These are phyloP conservation scores for Cladosporium sp. DNA, from an alignment of 2,329 filamentous ascomycete genomes.

Conservation along the genomic window DNA sequence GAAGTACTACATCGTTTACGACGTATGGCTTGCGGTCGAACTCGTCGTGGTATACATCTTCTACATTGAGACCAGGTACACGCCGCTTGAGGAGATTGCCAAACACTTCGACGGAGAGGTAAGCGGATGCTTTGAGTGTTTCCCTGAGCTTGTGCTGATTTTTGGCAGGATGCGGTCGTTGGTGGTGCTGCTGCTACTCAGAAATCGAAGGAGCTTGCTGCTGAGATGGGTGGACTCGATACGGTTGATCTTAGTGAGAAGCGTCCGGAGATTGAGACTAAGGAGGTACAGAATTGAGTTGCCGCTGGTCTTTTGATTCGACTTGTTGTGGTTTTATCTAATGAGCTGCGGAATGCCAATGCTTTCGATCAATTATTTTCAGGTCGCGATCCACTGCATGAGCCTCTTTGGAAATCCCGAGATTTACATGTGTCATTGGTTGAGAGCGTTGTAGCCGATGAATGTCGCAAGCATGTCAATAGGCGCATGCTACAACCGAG, in stretches of 20 bases:
- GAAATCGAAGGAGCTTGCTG: slow-evolving; percentile 25
- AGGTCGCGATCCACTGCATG: too few species aligned
- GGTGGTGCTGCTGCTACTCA: slow-evolving; percentile 33
- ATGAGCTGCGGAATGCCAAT: too few species aligned
- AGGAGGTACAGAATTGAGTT: slow-evolving; percentile 18
- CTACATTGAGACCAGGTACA: slow-evolving; percentile 42
- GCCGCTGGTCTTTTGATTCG: too few species aligned
- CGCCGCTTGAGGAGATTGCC: slow-evolving; percentile 43
- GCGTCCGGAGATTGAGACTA: slow-evolving; percentile 22
- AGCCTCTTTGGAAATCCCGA: too few species aligned
- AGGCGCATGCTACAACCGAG: too few species aligned
- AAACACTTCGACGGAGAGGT: slow-evolving; percentile 37
- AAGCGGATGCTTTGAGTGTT: background rate
- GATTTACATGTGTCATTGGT: too few species aligned
- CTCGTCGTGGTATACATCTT: slow-evolving; percentile 30
- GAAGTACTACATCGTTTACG: slow-evolving; percentile 31
- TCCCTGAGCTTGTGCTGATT: background rate
- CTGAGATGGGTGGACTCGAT: slow-evolving; percentile 24
- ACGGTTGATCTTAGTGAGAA: slow-evolving; percentile 19
- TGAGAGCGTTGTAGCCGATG: too few species aligned
- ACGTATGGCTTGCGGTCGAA: slow-evolving; percentile 30
- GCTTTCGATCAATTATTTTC: too few species aligned
- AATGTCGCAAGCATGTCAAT: too few species aligned
- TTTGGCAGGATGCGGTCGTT: slow-evolving; percentile 36
- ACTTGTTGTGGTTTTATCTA: too few species aligned